Evolutionary conservation across 2,329 filamentous ascomycete species (phyloP), one percentile per base, ranked within the genome.

Genomic region (Leptodontidium sp.): DNA sequence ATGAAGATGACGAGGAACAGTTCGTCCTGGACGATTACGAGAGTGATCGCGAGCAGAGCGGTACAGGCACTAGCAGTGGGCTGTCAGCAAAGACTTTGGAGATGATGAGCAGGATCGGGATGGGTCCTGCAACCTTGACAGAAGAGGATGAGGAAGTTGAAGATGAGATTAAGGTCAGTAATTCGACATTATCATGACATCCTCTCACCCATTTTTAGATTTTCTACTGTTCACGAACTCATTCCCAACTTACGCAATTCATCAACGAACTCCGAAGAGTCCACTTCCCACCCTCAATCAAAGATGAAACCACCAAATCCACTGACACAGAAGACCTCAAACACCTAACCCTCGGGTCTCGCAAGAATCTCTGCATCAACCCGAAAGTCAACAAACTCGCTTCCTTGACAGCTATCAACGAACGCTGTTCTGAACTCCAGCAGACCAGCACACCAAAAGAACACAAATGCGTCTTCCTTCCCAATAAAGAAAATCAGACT

Each of bases 391-490:
- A 87, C 29, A 88, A 87, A 14, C 87, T 98, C 1, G 86, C 82
- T 52, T 87, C 88, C 0, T 84, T 91, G 0, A 90, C 92, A 0
- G 93, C 93, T 6, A 97, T 99, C 81, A 99, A 98, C 76, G 96
- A 99, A 78, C 87, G 91, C 14, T 99, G 96, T 76, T 84, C 95
- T 7, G 96, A 99, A 76, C 83, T 99, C 29, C 96, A 99, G 77
- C 91, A 97, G 78, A 83, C 92, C 0, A 86, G 87, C 66, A 78
- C 75, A 29, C 82, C 88, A 0, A 84, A 87, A 66, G 86, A 90
- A 14, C 89, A 90, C 73, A 90, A 87, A 76, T 99, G 96, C 77
- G 81, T 87, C 0, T 97, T 90, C 76, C 83, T 97, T 15, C 93
- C 93, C 0, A 91, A 85, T n/a, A 90, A 93, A 66, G 92, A 96